phyloP scores from a whole-genome alignment of 768 basidiomycete species.

The Amanita subjunquillea region DNA sequence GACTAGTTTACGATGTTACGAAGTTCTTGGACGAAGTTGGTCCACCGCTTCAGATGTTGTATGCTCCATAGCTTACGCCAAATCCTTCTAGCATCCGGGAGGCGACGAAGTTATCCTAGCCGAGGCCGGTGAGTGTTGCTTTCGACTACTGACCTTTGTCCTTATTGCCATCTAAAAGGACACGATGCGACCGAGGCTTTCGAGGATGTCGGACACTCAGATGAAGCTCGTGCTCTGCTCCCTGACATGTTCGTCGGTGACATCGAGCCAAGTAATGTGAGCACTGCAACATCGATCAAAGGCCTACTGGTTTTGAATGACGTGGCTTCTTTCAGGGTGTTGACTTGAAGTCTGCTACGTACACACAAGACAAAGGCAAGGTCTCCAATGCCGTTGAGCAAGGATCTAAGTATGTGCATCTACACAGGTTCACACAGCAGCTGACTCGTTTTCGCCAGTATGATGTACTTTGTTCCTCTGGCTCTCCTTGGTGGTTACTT shows the following conservation, averaged over 20 bases:
- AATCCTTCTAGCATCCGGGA: constrained; percentile 69
- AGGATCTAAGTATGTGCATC: constrained; percentile 50
- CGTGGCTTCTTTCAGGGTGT: constrained; percentile 25
- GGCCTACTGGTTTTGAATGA: constrained; percentile 3
- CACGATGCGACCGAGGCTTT: constrained; percentile 97
- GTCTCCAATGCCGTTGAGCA: constrained; percentile 47
- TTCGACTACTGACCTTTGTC: constrained; percentile 4
- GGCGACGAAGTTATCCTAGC: constrained; percentile 96
- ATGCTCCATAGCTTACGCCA: background rate
- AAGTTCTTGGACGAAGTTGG: constrained; percentile 92
- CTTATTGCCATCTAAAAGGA: constrained; percentile 31
- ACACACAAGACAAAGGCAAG: constrained; percentile 28
- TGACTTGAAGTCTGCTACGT: constrained; percentile 42
- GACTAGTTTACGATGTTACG: constrained; percentile 82
- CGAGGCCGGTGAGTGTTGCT: constrained; percentile 64
- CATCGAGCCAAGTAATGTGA: constrained; percentile 62
- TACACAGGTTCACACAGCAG: constrained; percentile 3
- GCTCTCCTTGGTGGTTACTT: constrained; percentile 77
- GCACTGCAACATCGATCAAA: constrained; percentile 15
- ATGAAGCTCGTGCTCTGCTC: constrained; percentile 86
- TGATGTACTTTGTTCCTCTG: constrained; percentile 82
- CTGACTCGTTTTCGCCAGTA: constrained; percentile 23
- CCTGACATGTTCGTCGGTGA: constrained; percentile 73
- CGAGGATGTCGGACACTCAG: constrained; percentile 98
- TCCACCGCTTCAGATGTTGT: background rate